Evolutionary conservation across 768 basidiomycete genomes (phyloP).

Genomic region (Mycena indigotica): DNA sequence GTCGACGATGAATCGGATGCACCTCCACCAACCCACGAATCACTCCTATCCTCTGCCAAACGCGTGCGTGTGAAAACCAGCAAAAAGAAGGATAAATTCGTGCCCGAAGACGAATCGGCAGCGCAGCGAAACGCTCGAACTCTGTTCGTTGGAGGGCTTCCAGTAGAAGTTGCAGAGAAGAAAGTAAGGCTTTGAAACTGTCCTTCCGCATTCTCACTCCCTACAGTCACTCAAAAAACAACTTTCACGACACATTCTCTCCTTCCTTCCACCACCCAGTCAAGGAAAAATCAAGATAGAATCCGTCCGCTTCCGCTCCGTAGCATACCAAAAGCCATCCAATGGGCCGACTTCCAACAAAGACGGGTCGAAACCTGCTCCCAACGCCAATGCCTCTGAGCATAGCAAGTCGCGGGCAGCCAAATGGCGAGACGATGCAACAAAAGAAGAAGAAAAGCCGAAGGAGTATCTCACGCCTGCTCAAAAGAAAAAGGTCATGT

Average conservation of each 20-base stretch:
- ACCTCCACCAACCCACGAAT: conserved; percentile 64
- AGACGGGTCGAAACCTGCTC: conserved; percentile 36
- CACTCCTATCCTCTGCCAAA: conserved; percentile 33
- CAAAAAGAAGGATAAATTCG: conserved; percentile 49
- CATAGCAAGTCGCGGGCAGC: conserved; percentile 63
- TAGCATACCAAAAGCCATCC: conserved; percentile 79
- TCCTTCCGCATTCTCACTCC: neutral
- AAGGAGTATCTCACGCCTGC: conserved; percentile 75
- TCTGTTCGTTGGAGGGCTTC: conserved; percentile 89
- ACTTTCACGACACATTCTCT: conserved; percentile 74
- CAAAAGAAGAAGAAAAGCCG: conserved; percentile 42
- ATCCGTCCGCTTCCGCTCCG: conserved; percentile 89
- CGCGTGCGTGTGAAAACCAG: conserved; percentile 32
- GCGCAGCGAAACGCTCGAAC: conserved; percentile 79
- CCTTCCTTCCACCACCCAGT: conserved; percentile 61
- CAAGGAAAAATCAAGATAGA: conserved; percentile 63
- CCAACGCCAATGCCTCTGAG: conserved; percentile 30
- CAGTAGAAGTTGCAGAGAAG: conserved; percentile 72
- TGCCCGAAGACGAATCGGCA: conserved; percentile 70
- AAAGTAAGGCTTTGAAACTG: conserved; percentile 49
- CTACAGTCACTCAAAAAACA: conserved; percentile 72
- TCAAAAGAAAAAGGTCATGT: conserved; percentile 92
- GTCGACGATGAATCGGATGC: conserved; percentile 36
- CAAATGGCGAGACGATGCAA: conserved; percentile 53
- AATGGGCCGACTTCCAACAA: conserved; percentile 39